Percentiles rank a stretch among this genome's conserved stretches.
Evolutionary conservation across 208 protist genomes (phyloP).

Genomic region (Trichomonas tenax): DNA sequence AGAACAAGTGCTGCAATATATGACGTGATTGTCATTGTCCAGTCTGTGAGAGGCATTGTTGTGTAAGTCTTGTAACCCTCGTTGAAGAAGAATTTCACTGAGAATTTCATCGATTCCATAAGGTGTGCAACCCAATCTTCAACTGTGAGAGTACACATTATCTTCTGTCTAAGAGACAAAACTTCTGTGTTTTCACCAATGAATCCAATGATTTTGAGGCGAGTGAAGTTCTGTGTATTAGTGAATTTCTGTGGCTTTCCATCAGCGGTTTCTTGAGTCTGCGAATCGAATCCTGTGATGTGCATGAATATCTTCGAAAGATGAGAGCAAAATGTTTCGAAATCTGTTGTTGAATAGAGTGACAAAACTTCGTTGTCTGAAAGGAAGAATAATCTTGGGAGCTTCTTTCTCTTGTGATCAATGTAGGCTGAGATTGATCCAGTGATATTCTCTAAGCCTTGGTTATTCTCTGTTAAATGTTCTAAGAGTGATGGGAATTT

Average conservation of each 20-base stretch:
- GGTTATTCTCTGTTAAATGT: background rate
- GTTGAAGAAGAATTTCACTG: background rate
- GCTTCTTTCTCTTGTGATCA: background rate
- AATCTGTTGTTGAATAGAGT: background rate
- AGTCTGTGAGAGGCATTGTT: background rate
- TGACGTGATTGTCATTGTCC: background rate
- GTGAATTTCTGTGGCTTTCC: background rate
- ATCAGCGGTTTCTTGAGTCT: background rate
- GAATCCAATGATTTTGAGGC: background rate
- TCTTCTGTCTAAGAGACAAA: background rate
- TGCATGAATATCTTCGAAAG: background rate
- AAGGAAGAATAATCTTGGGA: background rate
- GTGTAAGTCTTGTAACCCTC: background rate
- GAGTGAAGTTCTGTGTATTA: background rate
- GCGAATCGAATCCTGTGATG: slow-evolving; percentile 10
- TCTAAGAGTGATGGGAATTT: background rate
- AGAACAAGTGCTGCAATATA: background rate
- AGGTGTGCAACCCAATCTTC: background rate
- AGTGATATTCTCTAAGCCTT: background rate
- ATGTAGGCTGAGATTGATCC: background rate
- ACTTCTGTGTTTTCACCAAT: background rate
- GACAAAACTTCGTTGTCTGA: background rate
- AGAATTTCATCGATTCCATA: background rate
- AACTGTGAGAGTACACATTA: background rate
- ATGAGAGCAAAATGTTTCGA: background rate